A percentile compares a stretch with the other conserved stretches of the same genome.
Evolutionary conservation across 2,329 filamentous ascomycete genomes (phyloP).

Genomic region (Paecilomyces niveus): DNA sequence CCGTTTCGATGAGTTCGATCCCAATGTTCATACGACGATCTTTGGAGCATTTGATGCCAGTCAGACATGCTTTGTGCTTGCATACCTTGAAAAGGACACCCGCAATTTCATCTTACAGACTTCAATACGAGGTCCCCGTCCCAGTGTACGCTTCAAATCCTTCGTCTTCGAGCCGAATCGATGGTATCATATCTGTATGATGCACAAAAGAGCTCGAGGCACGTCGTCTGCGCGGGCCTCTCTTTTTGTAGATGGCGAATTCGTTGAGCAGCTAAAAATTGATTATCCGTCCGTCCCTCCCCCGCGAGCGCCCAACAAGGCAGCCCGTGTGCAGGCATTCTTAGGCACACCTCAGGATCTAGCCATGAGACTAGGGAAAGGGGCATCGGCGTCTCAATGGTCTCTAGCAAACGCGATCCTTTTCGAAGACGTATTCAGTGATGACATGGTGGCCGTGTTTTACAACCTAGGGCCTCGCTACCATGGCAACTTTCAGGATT

Average conservation of each 20-base stretch:
- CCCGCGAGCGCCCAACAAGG: slow-evolving; percentile 45
- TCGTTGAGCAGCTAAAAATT: slow-evolving; percentile 84
- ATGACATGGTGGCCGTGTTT: slow-evolving; percentile 87
- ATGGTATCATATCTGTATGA: slow-evolving; percentile 92
- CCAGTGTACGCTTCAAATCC: slow-evolving; percentile 89
- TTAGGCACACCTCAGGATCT: slow-evolving; percentile 87
- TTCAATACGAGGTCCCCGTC: slow-evolving; percentile 75
- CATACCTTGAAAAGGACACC: slow-evolving; percentile 90
- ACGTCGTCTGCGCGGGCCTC: slow-evolving; percentile 73
- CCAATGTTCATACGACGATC: slow-evolving; percentile 79
- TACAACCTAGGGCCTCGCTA: slow-evolving; percentile 85
- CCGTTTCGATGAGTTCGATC: slow-evolving; percentile 78
- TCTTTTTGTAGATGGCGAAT: slow-evolving; percentile 87
- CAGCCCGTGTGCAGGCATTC: slow-evolving; percentile 73
- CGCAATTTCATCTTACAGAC: slow-evolving; percentile 94
- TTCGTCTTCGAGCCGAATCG: slow-evolving; percentile 64
- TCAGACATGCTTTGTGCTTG: slow-evolving; percentile 87
- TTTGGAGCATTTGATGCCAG: slow-evolving; percentile 91
- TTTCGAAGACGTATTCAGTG: slow-evolving; percentile 78
- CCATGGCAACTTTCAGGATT: slow-evolving; percentile 94
- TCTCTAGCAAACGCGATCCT: slow-evolving; percentile 85
- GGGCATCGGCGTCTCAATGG: slow-evolving; percentile 71
- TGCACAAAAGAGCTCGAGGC: slow-evolving; percentile 72
- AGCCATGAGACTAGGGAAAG: slow-evolving; percentile 65
- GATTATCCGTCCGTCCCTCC: slow-evolving; percentile 76